These are phyloP conservation scores for Boletus pseudopeckii DNA, from an alignment of 768 basidiomycete genomes.

Conservation along the genomic window DNA sequence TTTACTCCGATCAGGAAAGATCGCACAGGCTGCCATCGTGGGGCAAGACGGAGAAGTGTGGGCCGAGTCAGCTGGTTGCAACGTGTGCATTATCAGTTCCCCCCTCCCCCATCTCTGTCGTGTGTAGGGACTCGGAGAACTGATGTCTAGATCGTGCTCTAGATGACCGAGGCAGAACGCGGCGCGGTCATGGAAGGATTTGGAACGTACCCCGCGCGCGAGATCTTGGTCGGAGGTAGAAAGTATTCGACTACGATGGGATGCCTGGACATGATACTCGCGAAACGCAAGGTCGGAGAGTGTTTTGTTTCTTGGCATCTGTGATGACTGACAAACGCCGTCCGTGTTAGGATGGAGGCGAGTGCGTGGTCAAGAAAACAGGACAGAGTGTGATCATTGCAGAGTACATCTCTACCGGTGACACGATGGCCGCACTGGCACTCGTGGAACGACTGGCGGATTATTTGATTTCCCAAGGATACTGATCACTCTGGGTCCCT, in stretches of 20 bases:
- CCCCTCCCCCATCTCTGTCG: not conserved
- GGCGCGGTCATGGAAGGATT: slow-evolving; percentile 20
- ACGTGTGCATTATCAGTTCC: slow-evolving; percentile 17
- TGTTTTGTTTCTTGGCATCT: not conserved
- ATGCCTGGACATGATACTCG: slow-evolving; percentile 24
- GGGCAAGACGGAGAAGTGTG: slow-evolving; percentile 31
- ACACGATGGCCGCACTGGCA: slow-evolving; percentile 11
- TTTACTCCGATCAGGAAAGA: slow-evolving; percentile 69
- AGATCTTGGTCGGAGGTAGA: slow-evolving; percentile 23
- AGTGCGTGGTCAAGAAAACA: slow-evolving; percentile 27
- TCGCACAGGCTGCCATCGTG: slow-evolving; percentile 63
- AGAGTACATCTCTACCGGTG: slow-evolving; percentile 12
- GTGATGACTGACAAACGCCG: not conserved
- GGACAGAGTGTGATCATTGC: slow-evolving; percentile 25
- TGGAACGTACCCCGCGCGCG: slow-evolving; percentile 15
- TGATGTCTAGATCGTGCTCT: not conserved
- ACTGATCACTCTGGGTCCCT: slow-evolving; percentile 6
- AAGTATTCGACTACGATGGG: slow-evolving; percentile 28
- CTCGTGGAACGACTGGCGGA: slow-evolving; percentile 22
- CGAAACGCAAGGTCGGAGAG: slow-evolving; percentile 16
- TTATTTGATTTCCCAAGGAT: slow-evolving; percentile 24
- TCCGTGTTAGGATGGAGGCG: slow-evolving; percentile 15
- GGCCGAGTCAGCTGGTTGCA: slow-evolving; percentile 29
- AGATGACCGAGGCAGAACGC: slow-evolving; percentile 26
- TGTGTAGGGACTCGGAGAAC: not conserved